Evolutionary conservation across 2,329 filamentous ascomycete genomes (phyloP).

Genomic region (Dactylella cylindrospora): DNA sequence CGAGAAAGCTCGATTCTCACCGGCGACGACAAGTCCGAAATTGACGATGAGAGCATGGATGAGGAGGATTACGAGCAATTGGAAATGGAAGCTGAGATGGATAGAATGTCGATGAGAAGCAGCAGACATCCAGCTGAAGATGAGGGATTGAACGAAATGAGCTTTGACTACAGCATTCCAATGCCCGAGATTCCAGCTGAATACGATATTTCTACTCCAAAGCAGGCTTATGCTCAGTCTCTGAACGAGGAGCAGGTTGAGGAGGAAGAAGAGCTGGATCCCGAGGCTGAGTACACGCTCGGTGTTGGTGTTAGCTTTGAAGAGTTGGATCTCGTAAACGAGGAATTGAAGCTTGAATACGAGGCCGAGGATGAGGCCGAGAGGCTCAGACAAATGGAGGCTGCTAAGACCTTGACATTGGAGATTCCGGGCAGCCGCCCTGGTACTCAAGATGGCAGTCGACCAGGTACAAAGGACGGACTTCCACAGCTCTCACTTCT

Average conservation of each 20-base stretch:
- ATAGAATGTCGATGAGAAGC: slow-evolving; percentile 38
- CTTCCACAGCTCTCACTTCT: slow-evolving; percentile 42
- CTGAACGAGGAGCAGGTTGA: slow-evolving; percentile 4
- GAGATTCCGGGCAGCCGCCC: slow-evolving; percentile 32
- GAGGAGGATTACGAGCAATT: slow-evolving; percentile 37
- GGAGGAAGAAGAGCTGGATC: slow-evolving; percentile 7
- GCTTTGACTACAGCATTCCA: slow-evolving; percentile 13
- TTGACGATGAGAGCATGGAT: slow-evolving; percentile 42
- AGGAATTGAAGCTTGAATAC: slow-evolving; percentile 29
- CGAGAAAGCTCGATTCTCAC: slow-evolving; percentile 37
- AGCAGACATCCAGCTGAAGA: slow-evolving; percentile 42
- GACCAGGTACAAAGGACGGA: slow-evolving; percentile 9
- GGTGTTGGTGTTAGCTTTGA: slow-evolving; percentile 26
- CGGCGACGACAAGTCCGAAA: slow-evolving; percentile 37
- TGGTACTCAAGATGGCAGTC: slow-evolving; percentile 29
- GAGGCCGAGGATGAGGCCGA: slow-evolving; percentile 21
- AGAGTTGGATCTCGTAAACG: slow-evolving; percentile 25
- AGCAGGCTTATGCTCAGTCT: slow-evolving; percentile 31
- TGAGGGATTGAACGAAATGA: slow-evolving; percentile 40
- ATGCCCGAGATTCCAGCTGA: slow-evolving; percentile 18
- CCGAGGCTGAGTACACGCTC: slow-evolving; percentile 10
- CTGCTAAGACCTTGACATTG: slow-evolving; percentile 21
- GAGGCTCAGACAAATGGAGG: slow-evolving; percentile 18
- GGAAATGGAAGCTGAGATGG: slow-evolving; percentile 32
- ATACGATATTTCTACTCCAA: slow-evolving; percentile 28